phyloP scores from a whole-genome alignment of 371 early-diverging fungal species.

The Gilbertella persicaria region DNA sequence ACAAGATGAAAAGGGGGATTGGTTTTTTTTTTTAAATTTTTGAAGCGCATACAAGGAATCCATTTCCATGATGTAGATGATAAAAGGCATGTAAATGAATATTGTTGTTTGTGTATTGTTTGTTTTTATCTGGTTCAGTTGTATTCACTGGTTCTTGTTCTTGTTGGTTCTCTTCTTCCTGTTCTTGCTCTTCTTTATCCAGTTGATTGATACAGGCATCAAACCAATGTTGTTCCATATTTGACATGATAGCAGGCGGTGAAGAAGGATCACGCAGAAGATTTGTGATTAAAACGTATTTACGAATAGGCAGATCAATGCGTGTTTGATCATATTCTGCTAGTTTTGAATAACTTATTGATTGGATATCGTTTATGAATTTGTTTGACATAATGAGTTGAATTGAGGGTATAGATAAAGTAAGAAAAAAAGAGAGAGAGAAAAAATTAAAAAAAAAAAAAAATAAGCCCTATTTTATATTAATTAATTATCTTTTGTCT shows the following conservation, averaged over 20 bases:
- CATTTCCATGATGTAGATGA: conserved; percentile 14
- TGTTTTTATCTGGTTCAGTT: not conserved
- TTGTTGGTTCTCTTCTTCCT: conserved; percentile 4
- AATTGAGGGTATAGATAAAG: not conserved
- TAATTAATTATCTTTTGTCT: not conserved
- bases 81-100: conserved; percentile 19
- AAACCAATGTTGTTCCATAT: conserved; percentile 26
- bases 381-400: not conserved
- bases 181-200: conserved; percentile 19
- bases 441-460: not conserved
- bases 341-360: conserved; percentile 20
- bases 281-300: conserved; percentile 28
- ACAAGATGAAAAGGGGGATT: not conserved
- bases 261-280: conserved; percentile 17
- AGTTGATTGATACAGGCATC: conserved; percentile 24
- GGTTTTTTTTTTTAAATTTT: conserved; percentile 11
- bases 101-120: not conserved
- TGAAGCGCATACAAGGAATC: conserved; percentile 20
- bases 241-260: not conserved
- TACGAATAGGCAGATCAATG: conserved; percentile 26
- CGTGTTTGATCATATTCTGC: conserved; percentile 23
- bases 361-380: conserved; percentile 13
- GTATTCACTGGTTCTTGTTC: not conserved
- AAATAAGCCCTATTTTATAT: not conserved
- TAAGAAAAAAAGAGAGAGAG: not conserved